phyloP scores from a whole-genome alignment of 2,329 filamentous ascomycete genomes.

The Aspergillus tubingensis region DNA sequence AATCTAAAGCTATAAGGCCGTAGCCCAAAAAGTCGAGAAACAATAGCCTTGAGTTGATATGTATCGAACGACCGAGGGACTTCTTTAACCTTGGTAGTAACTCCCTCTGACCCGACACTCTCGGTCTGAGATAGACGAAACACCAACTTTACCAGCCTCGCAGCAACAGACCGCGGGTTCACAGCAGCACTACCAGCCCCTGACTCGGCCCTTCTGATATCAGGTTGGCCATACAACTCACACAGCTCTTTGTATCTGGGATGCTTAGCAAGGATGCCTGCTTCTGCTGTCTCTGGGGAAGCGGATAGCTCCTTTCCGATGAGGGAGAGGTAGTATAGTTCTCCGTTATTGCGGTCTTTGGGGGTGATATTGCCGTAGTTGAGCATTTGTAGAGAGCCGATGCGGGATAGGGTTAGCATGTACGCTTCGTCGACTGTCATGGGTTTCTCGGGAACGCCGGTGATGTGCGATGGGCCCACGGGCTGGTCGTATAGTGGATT shows the following conservation, averaged over 20 bases:
- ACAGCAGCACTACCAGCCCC: constrained; percentile 37
- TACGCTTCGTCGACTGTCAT: constrained; percentile 73
- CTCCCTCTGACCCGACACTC: background rate
- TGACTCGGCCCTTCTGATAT: constrained; percentile 52
- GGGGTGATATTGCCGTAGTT: constrained; percentile 62
- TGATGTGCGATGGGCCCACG: constrained; percentile 35
- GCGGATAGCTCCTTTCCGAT: constrained; percentile 73
- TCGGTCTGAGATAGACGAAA: constrained; percentile 56
- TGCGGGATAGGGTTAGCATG: constrained; percentile 81
- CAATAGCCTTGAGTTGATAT: constrained; percentile 78
- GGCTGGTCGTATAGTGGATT: constrained; percentile 76
- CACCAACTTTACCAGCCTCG: constrained; percentile 65
- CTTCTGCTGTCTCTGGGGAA: constrained; percentile 44
- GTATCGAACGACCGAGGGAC: constrained; percentile 77
- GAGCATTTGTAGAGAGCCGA: constrained; percentile 66
- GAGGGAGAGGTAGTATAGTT: constrained; percentile 87
- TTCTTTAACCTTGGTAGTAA: constrained; percentile 47
- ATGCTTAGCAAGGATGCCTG: constrained; percentile 63
- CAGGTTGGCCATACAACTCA: constrained; percentile 71
- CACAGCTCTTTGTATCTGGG: constrained; percentile 75
- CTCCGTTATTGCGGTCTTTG: constrained; percentile 80
- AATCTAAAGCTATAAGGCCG: constrained; percentile 66
- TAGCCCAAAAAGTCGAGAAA: constrained; percentile 68
- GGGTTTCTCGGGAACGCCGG: constrained; percentile 41
- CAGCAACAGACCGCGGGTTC: constrained; percentile 80